A percentile compares a stretch with the other conserved stretches of the same genome.
phyloP scores from a whole-genome alignment of 2,329 filamentous ascomycete genomes.

The Neonectria hederae region DNA sequence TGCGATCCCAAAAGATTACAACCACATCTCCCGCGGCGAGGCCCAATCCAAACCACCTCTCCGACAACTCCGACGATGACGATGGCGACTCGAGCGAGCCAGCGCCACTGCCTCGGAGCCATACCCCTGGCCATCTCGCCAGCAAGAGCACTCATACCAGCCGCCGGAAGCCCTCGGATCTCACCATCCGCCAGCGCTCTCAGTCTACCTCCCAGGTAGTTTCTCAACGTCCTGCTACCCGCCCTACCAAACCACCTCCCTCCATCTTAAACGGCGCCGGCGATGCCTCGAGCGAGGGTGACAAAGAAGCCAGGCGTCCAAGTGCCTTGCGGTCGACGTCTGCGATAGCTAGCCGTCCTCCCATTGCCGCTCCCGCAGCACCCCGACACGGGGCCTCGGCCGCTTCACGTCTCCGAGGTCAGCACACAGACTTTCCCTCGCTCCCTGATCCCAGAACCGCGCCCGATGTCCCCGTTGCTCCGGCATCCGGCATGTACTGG shows the following conservation, averaged over 20 bases:
- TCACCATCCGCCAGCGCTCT: conserved; percentile 63
- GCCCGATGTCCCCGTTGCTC: conserved; percentile 69
- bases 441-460: conserved; percentile 65
- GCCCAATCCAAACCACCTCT: conserved; percentile 48
- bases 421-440: conserved; percentile 64
- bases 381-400: conserved; percentile 27
- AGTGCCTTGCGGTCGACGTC: conserved; percentile 63
- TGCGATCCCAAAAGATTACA: conserved; percentile 65
- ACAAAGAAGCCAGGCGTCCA: conserved; percentile 49
- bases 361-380: conserved; percentile 35
- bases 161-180: conserved; percentile 61
- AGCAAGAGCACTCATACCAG: conserved; percentile 63
- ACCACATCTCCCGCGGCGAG: conserved; percentile 41
- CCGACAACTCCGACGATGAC: conserved; percentile 46
- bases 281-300: conserved; percentile 41
- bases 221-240: conserved; percentile 40
- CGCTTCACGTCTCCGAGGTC: conserved; percentile 47
- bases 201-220: conserved; percentile 57
- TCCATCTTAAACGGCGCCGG: conserved; percentile 34
- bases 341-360: conserved; percentile 54
- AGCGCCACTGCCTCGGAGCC: conserved; percentile 61
- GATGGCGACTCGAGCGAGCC: conserved; percentile 50
- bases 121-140: conserved; percentile 70
- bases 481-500: conserved; percentile 79
- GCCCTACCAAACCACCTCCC: conserved; percentile 41